Evolutionary conservation across 345 rosid genomes (phyloP), one percentile per base, ranked within the genome.

Genomic region (Citrus reticulata): DNA sequence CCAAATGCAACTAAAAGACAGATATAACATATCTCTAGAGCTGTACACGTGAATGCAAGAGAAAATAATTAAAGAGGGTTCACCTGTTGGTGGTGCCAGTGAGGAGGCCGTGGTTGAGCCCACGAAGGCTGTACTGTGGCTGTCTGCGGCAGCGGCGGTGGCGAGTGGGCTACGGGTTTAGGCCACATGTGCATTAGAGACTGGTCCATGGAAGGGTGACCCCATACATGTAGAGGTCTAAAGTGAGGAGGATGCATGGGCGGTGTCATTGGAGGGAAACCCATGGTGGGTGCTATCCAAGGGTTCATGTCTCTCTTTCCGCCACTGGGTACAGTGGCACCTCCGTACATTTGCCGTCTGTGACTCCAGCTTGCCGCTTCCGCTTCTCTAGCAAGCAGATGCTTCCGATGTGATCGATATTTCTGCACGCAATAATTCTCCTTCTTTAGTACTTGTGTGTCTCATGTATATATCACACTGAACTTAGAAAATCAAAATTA

Each of bases 221-320:
- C 99, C 98, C 97, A 96, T 0, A 94, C 99, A 60, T 93, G 93
- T 73, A 93, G 84, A 7, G 97, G 98, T 87, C 94, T 85, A 63
- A 88, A 91, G 70, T 82, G 90, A 64, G 84, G 70, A 58, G 91
- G 78, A 25, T 84, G 42, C 37, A 84, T 76, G 0, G 89, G 51
- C 17, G 51, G 17, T 46, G 51, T 46, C 51, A 46, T 1, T 46
- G 51, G 93, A n/a, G 97, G 97, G 79, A 92, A 94, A 78, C 97
- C 98, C 81, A 96, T 84, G 49, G 93, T 83, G 4, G 91, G 91
- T 75, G 91, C 89, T 73, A 81, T 79, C 97, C 92, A 88, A 7
- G 82, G 88, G 58, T 71, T 88, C 77, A 85, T 79, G 22, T 86
- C 87, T 79, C 85, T 82, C 81, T 87, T 87, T 4, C 84, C 87